phyloP scores from a whole-genome alignment of 129 eudicot genomes.

The Rutidosis leptorrhynchoides region DNA sequence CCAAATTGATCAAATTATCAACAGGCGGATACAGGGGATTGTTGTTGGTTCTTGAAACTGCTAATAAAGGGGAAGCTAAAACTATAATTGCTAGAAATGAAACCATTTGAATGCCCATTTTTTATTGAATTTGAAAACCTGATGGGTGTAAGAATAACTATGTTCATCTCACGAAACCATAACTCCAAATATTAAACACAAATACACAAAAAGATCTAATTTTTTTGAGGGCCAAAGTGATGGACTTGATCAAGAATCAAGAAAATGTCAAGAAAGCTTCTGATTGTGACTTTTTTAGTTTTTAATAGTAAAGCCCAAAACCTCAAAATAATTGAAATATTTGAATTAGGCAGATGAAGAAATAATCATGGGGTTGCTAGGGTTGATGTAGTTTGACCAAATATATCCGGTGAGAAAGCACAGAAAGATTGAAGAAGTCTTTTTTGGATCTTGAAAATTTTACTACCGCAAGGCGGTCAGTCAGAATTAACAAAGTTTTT shows the following conservation, averaged over 20 bases:
- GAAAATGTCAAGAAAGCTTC: conserved; percentile 17
- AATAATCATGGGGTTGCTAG: conserved; percentile 1
- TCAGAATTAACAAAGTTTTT: too few species aligned
- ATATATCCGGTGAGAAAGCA: conserved; percentile 1
- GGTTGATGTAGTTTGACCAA: conserved; percentile 31
- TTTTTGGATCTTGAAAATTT: too few species aligned
- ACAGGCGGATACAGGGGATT: conserved; percentile 12
- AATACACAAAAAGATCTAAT: conserved; percentile 2
- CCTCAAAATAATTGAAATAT: too few species aligned
- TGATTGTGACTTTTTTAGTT: conserved; percentile 14
- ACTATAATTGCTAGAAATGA: conserved; percentile 7
- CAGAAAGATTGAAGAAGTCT: conserved; percentile 14
- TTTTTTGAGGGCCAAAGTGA: conserved; percentile 1
- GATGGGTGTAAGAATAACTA: conserved; percentile 18
- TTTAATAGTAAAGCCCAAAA: neutral
- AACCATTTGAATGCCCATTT: conserved; percentile 29
- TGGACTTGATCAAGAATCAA: conserved; percentile 15
- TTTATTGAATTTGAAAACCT: neutral
- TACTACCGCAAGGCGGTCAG: too few species aligned
- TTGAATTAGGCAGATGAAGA: conserved; percentile 22
- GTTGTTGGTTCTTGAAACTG: conserved; percentile 18
- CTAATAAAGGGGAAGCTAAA: conserved; percentile 19
- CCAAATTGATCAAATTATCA: conserved; percentile 21
- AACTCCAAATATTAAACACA: neutral
- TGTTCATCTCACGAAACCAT: conserved; percentile 36